Evolutionary conservation across 441 rosid species (phyloP), one percentile per base, ranked within the genome.

Genomic region (Omphalea diandra): DNA sequence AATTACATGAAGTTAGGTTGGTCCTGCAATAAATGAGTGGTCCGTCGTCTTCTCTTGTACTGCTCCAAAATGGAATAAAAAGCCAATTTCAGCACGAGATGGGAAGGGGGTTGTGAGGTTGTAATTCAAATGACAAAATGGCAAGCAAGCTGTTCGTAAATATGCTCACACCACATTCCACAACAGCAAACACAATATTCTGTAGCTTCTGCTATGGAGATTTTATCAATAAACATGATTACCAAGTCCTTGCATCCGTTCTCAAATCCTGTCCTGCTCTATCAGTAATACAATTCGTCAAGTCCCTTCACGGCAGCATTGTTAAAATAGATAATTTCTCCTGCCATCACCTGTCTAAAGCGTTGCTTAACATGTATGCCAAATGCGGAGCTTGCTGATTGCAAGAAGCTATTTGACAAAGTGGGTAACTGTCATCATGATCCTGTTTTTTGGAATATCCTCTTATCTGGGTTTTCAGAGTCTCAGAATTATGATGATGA

Each of bases 381-480:
- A 93, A 89, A 74, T 87, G 88, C 43, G 83, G 85, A 61, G 83
- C 76, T 84, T 14, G 72, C 44, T 76, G 95, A 93, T 74, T 88
- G 85, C 83, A 71, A 67, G 68, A 78, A 74, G 70, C 76, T 93
- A 44, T 93, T 89, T 61, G 75, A 67, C 47, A 83, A 90, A 66
- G 78, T 90, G 78, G 77, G 58, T 24, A 66, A 56, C 22, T 32
- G 54, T 14, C 85, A 83, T 83, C 81, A 84, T 70, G 95, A 90
- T 80, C 83, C 91, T 73, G 94, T 90, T 64, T 82, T 86, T 68
- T 90, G 92, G 93, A 93, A 93, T 75, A 93, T 88, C 75, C 81
- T 89, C 54, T 75, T 93, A 59, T 75, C 97, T 57, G 98, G 94
- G 71, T 82, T 83, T 64, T 79, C 91, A 17, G 69, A 78, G 74